A percentile compares a stretch with the other conserved stretches of the same genome.
phyloP scores from a whole-genome alignment of 352 stramenopile genomes.

The Phytophthora pini region DNA sequence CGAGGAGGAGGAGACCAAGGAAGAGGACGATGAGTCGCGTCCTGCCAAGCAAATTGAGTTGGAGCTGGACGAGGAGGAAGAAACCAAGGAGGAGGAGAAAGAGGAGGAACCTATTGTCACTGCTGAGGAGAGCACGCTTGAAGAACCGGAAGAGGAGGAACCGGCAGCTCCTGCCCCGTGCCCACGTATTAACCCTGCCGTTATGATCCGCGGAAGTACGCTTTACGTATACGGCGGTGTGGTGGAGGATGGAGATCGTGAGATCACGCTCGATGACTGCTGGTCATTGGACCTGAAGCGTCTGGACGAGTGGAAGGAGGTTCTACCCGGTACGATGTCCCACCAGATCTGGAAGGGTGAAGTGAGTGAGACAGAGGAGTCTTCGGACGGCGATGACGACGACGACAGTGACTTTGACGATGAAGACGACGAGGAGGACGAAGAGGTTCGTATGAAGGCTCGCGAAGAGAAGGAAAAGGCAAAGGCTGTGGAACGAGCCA shows the following conservation, averaged over 20 bases:
- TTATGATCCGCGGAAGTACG: slow-evolving; percentile 90
- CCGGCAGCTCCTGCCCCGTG: slow-evolving; percentile 52
- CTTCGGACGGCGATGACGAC: slow-evolving; percentile 81
- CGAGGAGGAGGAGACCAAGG: slow-evolving; percentile 73
- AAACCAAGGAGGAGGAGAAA: slow-evolving; percentile 45
- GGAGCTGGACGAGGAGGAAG: slow-evolving; percentile 38
- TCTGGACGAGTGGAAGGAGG: slow-evolving; percentile 92
- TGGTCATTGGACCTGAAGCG: slow-evolving; percentile 95
- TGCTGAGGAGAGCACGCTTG: slow-evolving; percentile 13
- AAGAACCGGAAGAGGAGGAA: slow-evolving; percentile 38
- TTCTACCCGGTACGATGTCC: slow-evolving; percentile 93
- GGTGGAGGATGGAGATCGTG: slow-evolving; percentile 93
- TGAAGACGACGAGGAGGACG: slow-evolving; percentile 44
- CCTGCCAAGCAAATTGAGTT: slow-evolving; percentile 18
- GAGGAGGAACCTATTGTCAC: slow-evolving; percentile 41
- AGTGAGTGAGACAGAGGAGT: slow-evolving; percentile 88
- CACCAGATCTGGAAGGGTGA: slow-evolving; percentile 93
- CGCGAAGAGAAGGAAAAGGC: slow-evolving; percentile 37
- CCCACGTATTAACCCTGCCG: slow-evolving; percentile 86
- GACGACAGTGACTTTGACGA: slow-evolving; percentile 68
- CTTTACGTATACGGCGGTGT: slow-evolving; percentile 95
- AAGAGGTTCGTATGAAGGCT: slow-evolving; percentile 15
- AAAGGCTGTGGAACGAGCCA: slow-evolving; percentile 59
- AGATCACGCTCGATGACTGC: slow-evolving; percentile 96
- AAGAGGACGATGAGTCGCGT: slow-evolving; percentile 34